These are phyloP conservation scores for Claviceps quebecensis DNA, from an alignment of 2,329 filamentous ascomycete species.

Conservation along the genomic window DNA sequence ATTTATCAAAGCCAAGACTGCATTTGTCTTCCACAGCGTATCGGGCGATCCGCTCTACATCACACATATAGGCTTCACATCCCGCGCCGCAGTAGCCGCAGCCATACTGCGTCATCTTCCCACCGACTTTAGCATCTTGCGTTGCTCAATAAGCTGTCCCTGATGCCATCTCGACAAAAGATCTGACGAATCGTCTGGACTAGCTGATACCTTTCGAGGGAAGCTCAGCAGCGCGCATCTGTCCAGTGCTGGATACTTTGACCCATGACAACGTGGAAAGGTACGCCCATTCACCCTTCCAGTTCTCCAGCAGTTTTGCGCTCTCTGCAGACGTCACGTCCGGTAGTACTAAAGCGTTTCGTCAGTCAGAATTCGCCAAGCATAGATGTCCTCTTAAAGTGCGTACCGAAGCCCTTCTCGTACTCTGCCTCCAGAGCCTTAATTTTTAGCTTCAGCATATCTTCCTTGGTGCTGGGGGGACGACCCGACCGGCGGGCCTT, in stretches of 20 bases:
- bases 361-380: constrained; percentile 7
- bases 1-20: neutral
- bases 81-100: neutral
- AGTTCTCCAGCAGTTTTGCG: constrained; percentile 50
- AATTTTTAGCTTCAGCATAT: constrained; percentile 59
- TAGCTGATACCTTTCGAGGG: constrained; percentile 41
- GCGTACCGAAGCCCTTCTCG: constrained; percentile 64
- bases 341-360: constrained; percentile 42
- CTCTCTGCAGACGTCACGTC: constrained; percentile 58
- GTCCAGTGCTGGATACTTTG: constrained; percentile 53
- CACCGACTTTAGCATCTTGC: neutral
- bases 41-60: neutral
- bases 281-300: constrained; percentile 76
- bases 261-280: constrained; percentile 65
- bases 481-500: constrained; percentile 63
- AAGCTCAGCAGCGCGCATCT: constrained; percentile 56
- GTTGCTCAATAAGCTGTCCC: neutral
- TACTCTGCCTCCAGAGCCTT: constrained; percentile 65
- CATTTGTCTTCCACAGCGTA: neutral
- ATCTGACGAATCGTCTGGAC: too few species aligned
- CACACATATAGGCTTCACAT: neutral
- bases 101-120: neutral
- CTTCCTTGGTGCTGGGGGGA: constrained; percentile 63
- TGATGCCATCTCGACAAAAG: neutral
- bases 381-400: neutral